These are phyloP conservation scores for Tolypocladium inflatum DNA, from an alignment of 2,329 filamentous ascomycete genomes.

Conservation along the genomic window DNA sequence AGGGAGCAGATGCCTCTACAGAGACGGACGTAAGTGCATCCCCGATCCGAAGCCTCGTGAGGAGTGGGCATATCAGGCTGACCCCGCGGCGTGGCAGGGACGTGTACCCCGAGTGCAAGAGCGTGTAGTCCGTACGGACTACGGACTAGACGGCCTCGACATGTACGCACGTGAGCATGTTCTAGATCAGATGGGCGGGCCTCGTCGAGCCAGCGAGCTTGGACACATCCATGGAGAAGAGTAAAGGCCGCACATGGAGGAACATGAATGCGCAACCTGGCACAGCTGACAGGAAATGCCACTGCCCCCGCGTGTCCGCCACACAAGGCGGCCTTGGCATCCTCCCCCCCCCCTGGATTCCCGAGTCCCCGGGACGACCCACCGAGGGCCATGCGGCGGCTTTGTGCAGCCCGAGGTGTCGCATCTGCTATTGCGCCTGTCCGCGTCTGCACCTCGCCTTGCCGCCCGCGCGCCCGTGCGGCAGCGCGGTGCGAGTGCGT, in stretches of 20 bases:
- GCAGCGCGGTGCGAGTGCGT: no score
- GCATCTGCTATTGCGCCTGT: neutral
- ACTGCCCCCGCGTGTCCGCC: neutral
- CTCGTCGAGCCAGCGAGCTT: neutral
- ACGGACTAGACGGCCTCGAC: neutral
- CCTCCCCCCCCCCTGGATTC: neutral
- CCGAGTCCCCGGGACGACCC: neutral
- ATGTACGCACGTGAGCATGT: neutral
- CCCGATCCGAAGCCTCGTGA: no score
- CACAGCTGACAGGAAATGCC: neutral
- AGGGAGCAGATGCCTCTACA: conserved; percentile 42
- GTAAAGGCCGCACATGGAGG: neutral
- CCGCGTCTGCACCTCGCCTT: neutral
- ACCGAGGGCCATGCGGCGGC: neutral
- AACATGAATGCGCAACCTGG: neutral
- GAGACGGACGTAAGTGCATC: conserved; percentile 38
- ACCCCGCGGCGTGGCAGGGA: neutral
- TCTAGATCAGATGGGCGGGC: neutral
- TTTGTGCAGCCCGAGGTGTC: neutral
- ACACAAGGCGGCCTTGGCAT: neutral
- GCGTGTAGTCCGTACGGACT: neutral
- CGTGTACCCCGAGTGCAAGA: conserved; percentile 2
- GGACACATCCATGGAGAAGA: neutral
- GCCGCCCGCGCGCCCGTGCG: neutral
- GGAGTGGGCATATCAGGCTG: neutral